Base-by-base conservation (phyloP, 805 yeast species). In the Ogataea methylovora region DNA sequence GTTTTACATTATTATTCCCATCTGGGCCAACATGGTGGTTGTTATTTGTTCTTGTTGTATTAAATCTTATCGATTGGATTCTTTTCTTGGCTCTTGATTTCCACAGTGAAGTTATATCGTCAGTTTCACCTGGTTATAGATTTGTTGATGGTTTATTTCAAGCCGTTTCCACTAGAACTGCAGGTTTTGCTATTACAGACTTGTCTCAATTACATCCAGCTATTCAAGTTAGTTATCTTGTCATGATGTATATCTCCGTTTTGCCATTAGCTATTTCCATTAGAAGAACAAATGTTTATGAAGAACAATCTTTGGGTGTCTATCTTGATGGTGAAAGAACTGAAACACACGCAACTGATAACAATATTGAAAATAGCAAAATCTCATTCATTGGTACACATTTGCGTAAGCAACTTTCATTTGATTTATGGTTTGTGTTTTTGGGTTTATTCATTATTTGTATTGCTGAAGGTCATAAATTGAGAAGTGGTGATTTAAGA, bases 191-290 rank as follows among this genome's bases (percentile, higher is more conserved):
- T 0, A 81, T 83, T 26, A 73, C 88, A 18, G 76, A 81, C 52
- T 58, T 92, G 26, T 62, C 85, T 2, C 53, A 56, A 27, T 64
- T 92, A 29, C 92, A 87, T 49, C 92, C 97, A 0, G 92, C 95
- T 0, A 84, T 90, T 33, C 95, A 87, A 56, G 94, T 92, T 20
- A 78, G 92, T 46, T 92, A 92, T 55, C 71, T 86, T 78, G 71
- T 92, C 40, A 90, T 92, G 97, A 92, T 92, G 98, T 92, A 92
- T 61, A 87, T 92, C 19, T 90, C 97, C 12, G 97, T 90, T 29
- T 67, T 88, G 52, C 99, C 99, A 1, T 65, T 92, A 46, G 98
- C 99, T 22, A 92, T 92, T 43, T 85, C 96, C 25, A 87, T 92
- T 42, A 77, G 99, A 62, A 74, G 97, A 56, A 92, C 98, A 14